Evolutionary conservation across 345 rosid species (phyloP).

Genomic region (Camelina neglecta): DNA sequence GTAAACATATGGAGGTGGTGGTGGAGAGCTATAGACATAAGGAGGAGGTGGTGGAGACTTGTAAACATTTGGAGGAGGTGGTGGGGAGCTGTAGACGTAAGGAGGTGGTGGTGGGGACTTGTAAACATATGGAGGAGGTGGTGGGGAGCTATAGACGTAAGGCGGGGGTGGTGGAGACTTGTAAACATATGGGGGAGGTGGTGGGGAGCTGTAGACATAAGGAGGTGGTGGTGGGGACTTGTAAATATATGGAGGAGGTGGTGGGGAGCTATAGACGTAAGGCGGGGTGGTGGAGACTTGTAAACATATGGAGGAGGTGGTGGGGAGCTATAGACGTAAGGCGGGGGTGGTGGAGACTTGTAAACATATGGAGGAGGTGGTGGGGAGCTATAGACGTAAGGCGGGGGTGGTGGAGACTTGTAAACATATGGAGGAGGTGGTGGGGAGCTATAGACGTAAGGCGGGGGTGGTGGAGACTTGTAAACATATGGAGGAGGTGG

Average conservation of each 20-base stretch:
- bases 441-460: neutral
- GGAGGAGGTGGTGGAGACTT: neutral
- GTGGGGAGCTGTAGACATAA: no score
- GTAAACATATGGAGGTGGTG: neutral
- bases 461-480: neutral
- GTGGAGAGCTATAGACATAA: neutral
- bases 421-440: neutral
- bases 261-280: no score
- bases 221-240: no score
- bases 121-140: neutral
- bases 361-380: neutral
- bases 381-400: neutral
- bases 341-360: neutral
- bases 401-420: neutral
- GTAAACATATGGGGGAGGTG: no score
- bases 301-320: neutral
- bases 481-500: neutral
- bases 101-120: neutral
- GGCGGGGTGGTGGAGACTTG: neutral
- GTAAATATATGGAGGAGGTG: no score
- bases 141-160: neutral
- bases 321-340: neutral
- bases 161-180: neutral
- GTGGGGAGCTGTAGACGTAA: neutral
- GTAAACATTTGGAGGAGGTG: neutral